Evolutionary conservation across 495 filamentous ascomycete genomes (phyloP).

Genomic region (Penicillium malachiteum): DNA sequence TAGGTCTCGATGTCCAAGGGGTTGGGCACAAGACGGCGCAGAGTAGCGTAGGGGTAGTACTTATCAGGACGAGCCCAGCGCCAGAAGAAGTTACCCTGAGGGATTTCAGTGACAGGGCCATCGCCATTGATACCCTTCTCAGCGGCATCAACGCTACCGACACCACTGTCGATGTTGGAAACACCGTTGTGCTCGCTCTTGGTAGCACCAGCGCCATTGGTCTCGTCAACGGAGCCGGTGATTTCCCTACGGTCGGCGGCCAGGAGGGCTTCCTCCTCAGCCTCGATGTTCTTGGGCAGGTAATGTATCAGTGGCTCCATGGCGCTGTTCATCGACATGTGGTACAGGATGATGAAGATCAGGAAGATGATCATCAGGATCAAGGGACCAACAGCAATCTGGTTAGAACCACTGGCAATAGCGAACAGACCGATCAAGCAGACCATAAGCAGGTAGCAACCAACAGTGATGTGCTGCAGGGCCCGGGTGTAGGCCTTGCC

Average conservation of each 20-base stretch:
- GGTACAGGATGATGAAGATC: slow-evolving; percentile 77
- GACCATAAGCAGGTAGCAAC: slow-evolving; percentile 79
- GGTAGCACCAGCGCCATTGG: slow-evolving; percentile 19
- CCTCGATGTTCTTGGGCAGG: slow-evolving; percentile 66
- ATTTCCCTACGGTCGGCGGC: slow-evolving; percentile 42
- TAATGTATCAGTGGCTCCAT: slow-evolving; percentile 79
- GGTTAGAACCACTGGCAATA: slow-evolving; percentile 59
- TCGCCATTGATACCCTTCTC: slow-evolving; percentile 34
- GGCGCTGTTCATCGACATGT: slow-evolving; percentile 75
- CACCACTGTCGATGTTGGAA: slow-evolving; percentile 30
- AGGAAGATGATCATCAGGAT: slow-evolving; percentile 82
- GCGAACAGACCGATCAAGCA: slow-evolving; percentile 92
- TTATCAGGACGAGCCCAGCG: slow-evolving; percentile 79
- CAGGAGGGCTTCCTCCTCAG: slow-evolving; percentile 65
- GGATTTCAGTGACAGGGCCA: slow-evolving; percentile 17
- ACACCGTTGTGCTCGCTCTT: slow-evolving; percentile 2
- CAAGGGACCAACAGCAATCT: slow-evolving; percentile 65
- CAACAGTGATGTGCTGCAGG: slow-evolving; percentile 87
- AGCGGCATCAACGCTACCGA: slow-evolving; percentile 33
- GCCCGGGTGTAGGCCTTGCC: slow-evolving; percentile 83
- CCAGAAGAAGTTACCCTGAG: slow-evolving; percentile 56
- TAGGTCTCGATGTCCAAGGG: slow-evolving; percentile 52
- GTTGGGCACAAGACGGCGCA: slow-evolving; percentile 71
- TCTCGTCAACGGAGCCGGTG: slow-evolving; percentile 18
- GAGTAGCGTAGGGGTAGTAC: slow-evolving; percentile 66